Conservation (phyloP, 176 grass and related monocot species). For the Hordeum vulgare region MorexV3_pseudomolecules_assembly NC_058524.1:580569012-580569511, state of each 20-base stretch:
- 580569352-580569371: slow-evolving; percentile 60
- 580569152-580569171: slow-evolving; percentile 79
- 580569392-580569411: slow-evolving; percentile 62
- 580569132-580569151: slow-evolving; percentile 69
- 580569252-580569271: slow-evolving; percentile 75
- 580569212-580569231: slow-evolving; percentile 42
- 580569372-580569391: slow-evolving; percentile 66
- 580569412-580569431: slow-evolving; percentile 77
- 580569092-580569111: slow-evolving; percentile 69
- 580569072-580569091: slow-evolving; percentile 42
- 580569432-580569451: slow-evolving; percentile 87
- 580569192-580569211: slow-evolving; percentile 59
- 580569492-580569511: slow-evolving; percentile 74
- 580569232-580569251: slow-evolving; percentile 79
- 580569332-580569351: slow-evolving; percentile 74
- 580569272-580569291: slow-evolving; percentile 69
- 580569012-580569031: slow-evolving; percentile 67
- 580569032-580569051: slow-evolving; percentile 77
- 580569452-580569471: slow-evolving; percentile 80
- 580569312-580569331: slow-evolving; percentile 77
- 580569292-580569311: slow-evolving; percentile 73
- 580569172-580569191: slow-evolving; percentile 50
- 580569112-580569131: slow-evolving; percentile 76
- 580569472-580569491: slow-evolving; percentile 46
- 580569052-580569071: slow-evolving; percentile 39